Conservation (phyloP, 2,329 filamentous ascomycete genomes). For the Arthroderma uncinatum region DNA sequence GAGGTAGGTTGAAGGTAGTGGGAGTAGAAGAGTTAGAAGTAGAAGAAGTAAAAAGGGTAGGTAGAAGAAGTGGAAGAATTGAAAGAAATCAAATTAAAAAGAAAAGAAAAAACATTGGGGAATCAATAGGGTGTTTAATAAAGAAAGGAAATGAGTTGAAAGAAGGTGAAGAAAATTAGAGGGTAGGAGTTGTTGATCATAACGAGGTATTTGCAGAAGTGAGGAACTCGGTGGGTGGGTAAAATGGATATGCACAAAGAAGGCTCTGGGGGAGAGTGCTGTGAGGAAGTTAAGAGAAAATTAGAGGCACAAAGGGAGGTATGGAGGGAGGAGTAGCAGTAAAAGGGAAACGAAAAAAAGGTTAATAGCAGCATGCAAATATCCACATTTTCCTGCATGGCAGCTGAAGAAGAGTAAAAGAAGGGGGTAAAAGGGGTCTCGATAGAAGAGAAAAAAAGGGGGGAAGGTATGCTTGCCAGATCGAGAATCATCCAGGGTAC, state of each 20-base stretch:
- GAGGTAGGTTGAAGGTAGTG: neutral
- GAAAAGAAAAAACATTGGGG: constrained; percentile 12
- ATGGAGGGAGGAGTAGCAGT: neutral
- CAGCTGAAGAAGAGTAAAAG: neutral
- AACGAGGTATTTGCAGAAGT: neutral
- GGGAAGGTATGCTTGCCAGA: neutral
- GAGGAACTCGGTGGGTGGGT: neutral
- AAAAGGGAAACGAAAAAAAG: neutral
- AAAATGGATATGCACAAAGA: neutral
- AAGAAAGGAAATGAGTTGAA: constrained; percentile 8
- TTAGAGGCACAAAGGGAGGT: neutral
- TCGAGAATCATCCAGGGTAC: neutral
- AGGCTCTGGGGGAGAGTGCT: neutral
- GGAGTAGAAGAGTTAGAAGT: neutral
- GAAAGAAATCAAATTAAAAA: constrained; percentile 8
- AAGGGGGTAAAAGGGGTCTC: neutral
- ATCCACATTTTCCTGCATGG: neutral
- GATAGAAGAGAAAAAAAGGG: neutral
- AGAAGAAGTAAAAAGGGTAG: neutral
- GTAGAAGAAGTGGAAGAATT: neutral
- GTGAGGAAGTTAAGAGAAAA: neutral
- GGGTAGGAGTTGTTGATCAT: neutral
- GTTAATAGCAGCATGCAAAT: neutral
- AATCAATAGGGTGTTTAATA: constrained; percentile 7
- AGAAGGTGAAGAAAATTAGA: constrained; percentile 11